Evolutionary conservation across 164 flowering plant genomes (phyloP), one percentile per base, ranked within the genome.

Genomic region (Vitis amurensis): DNA sequence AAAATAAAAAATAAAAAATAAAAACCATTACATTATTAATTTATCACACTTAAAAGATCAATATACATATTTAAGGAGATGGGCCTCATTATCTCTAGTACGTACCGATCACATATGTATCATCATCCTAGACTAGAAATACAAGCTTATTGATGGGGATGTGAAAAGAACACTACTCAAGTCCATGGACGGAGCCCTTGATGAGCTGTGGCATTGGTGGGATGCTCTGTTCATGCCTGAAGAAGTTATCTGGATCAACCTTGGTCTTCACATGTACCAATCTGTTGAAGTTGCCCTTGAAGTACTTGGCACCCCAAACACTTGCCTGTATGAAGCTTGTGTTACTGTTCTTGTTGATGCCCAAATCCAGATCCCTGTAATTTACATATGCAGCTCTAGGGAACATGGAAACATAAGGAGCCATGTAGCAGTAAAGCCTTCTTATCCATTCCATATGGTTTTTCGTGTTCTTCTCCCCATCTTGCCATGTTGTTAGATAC

Each of bases 331-430:
- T 50, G 61, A 60, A 76, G 70, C 76, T 79, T 6, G 69, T 27
- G 11, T 70, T 71, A 8, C 17, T 49, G 14, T 70, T 68, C 31
- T 61, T 61, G 59, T 75, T 80, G n/a, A 75, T 59, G 2, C 84
- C 84, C 72, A 81, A n/a, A 60, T 80, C 85, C 57, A 80, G 76
- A 58, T 82, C 85, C 61, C 81, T 75, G 56, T 80, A 82, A 29
- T 83, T 83, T 66, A 81, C 77, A 59, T 79, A 83, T 1, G 87
- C 81, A 0, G 58, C 56, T n/a, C 86, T 76, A 1, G 86, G 86
- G 0, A 12, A 17, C 66, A 7, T 81, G 7, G 86, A 73, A 11
- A 75, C 86, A 73, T 77, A 83, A 3, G 74, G 74, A 6, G 68
- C 31, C 87, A 81, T 83, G 77, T 74, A 81, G 3, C 52, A 70